Evolutionary conservation across 169 alveolate species (phyloP).

Genomic region (Eimeria tenella): DNA sequence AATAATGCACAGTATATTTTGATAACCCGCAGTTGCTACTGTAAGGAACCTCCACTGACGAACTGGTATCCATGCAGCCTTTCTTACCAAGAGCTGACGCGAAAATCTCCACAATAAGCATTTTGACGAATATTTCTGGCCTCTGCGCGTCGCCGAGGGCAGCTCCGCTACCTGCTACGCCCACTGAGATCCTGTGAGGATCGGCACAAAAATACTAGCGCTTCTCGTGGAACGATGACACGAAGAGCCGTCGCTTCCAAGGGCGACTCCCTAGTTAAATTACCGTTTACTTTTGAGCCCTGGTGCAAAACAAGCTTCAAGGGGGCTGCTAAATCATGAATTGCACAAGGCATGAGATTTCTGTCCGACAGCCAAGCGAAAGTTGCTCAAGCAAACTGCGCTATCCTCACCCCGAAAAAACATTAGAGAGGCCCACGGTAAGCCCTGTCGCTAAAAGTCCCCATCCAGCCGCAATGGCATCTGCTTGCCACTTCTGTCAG

Average conservation of each 20-base stretch:
- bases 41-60: too few relatives aligned
- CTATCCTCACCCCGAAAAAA: conserved; percentile 95
- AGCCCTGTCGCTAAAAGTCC: conserved; percentile 98
- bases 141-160: conserved; percentile 99
- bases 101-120: conserved; percentile 98
- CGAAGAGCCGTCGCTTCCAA: too few relatives aligned
- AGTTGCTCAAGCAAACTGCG: not conserved
- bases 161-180: conserved; percentile 99
- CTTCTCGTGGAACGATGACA: too few relatives aligned
- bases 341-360: too few relatives aligned
- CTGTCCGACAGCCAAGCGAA: too few relatives aligned
- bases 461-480: conserved; percentile 92
- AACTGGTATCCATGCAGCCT: not conserved
- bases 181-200: conserved; percentile 93
- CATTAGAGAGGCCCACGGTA: conserved; percentile 99
- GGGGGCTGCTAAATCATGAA: too few relatives aligned
- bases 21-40: too few relatives aligned
- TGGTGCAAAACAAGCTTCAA: not conserved
- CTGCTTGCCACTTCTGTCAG: conserved; percentile 84
- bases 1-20: too few relatives aligned
- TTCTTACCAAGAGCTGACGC: conserved; percentile 98
- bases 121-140: conserved; percentile 99
- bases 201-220: too few relatives aligned
- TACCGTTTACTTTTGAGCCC: not conserved
- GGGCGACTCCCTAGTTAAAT: too few relatives aligned